phyloP scores from a whole-genome alignment of 148 eudicot genomes.

The Pouteria glomerata region DNA sequence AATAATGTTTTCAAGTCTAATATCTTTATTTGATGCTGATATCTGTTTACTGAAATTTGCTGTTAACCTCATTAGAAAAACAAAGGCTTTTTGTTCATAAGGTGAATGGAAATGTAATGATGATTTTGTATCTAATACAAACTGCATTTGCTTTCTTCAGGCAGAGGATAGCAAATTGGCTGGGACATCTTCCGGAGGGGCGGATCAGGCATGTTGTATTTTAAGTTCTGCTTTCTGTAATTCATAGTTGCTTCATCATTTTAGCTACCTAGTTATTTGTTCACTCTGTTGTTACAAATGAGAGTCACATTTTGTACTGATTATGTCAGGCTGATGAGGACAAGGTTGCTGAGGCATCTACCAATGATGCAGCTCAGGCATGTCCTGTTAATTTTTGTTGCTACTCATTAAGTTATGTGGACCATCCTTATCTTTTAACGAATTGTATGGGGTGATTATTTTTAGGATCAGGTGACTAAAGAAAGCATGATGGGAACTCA shows the following conservation, averaged over 20 bases:
- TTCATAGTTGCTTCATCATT: background rate
- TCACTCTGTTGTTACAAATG: background rate
- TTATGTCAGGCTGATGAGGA: slow-evolving; percentile 27
- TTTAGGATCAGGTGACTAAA: slow-evolving; percentile 30
- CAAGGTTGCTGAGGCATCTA: slow-evolving; percentile 12
- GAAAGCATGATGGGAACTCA: slow-evolving; percentile 32
- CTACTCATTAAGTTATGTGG: background rate
- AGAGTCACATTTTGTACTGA: background rate
- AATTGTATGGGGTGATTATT: background rate
- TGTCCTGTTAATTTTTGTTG: background rate
- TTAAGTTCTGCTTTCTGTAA: background rate
- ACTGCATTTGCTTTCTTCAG: slow-evolving; percentile 15
- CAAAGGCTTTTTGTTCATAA: background rate
- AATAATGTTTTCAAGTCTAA: background rate
- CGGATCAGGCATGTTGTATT: slow-evolving; percentile 27
- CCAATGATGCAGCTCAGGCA: slow-evolving; percentile 19
- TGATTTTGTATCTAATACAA: background rate
- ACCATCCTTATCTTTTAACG: background rate
- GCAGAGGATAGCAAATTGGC: slow-evolving; percentile 30
- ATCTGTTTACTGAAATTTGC: background rate
- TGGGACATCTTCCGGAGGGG: slow-evolving; percentile 25
- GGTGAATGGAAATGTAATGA: background rate
- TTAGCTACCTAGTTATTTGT: background rate
- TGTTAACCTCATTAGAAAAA: too few species aligned
- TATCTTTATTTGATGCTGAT: background rate